phyloP scores from a whole-genome alignment of 192 early-diverging fungal genomes.

The Coemansia asiatica region DNA sequence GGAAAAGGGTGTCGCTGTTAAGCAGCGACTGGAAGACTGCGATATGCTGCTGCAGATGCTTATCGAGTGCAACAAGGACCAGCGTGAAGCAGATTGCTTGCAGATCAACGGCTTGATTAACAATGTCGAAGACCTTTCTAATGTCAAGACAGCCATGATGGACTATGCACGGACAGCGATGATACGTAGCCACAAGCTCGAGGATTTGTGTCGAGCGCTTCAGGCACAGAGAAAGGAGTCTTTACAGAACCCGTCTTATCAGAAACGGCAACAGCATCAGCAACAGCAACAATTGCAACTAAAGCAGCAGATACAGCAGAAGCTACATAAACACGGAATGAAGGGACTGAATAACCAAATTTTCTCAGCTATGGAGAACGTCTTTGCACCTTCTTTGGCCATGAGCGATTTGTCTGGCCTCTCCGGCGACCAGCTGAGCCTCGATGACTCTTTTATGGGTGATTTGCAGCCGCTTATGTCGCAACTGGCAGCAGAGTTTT shows the following conservation, averaged over 20 bases:
- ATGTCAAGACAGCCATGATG: neutral
- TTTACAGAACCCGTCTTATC: neutral
- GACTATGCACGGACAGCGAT: slow-evolving; percentile 9
- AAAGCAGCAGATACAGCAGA: neutral
- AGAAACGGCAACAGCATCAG: neutral
- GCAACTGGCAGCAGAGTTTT: neutral
- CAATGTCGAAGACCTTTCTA: neutral
- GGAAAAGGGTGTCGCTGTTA: neutral
- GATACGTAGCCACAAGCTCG: slow-evolving; percentile 9
- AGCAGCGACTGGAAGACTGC: slow-evolving; percentile 3
- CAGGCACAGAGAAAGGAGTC: slow-evolving; percentile 7
- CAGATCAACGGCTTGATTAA: neutral
- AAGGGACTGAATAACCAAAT: neutral
- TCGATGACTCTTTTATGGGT: neutral
- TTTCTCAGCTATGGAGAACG: neutral
- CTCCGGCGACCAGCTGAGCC: neutral
- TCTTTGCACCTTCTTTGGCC: neutral
- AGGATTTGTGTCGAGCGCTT: slow-evolving; percentile 9
- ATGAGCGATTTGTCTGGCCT: neutral
- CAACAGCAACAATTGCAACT: neutral
- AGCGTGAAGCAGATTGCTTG: neutral
- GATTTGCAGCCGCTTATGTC: slow-evolving; percentile 12
- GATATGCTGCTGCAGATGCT: neutral
- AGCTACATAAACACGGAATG: neutral
- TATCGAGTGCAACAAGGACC: neutral